These are phyloP conservation scores for Liquidambar formosana DNA, from an alignment of 164 flowering plant species.

Conservation along the genomic window DNA sequence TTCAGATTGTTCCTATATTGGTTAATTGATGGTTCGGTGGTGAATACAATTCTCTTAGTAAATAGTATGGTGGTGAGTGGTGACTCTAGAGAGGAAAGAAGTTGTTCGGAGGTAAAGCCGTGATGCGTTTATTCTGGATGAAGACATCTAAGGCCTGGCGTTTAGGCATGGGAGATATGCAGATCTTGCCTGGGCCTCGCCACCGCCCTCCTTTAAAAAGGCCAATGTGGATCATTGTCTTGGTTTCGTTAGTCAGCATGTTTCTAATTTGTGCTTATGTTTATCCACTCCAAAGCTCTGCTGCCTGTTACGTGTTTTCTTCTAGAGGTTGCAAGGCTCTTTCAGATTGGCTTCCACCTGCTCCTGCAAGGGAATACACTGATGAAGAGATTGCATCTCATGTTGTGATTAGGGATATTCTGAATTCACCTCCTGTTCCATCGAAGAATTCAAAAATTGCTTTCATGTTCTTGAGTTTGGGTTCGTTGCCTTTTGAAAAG, in stretches of 20 bases:
- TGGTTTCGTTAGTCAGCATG: slow-evolving; percentile 68
- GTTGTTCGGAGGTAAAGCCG: slow-evolving; percentile 8
- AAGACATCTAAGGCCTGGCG: slow-evolving; percentile 67
- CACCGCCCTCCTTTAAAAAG: slow-evolving; percentile 69
- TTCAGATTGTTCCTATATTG: neutral
- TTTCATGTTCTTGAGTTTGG: slow-evolving; percentile 85
- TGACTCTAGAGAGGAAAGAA: neutral
- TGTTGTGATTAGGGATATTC: slow-evolving; percentile 68
- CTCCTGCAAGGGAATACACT: slow-evolving; percentile 63
- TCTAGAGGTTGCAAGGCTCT: slow-evolving; percentile 61
- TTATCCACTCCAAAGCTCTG: slow-evolving; percentile 61
- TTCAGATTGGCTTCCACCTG: slow-evolving; percentile 78
- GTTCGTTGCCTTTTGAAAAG: slow-evolving; percentile 85
- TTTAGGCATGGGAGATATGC: slow-evolving; percentile 64
- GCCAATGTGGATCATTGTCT: slow-evolving; percentile 81
- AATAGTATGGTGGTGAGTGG: neutral
- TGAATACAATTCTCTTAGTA: neutral
- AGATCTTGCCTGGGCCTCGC: slow-evolving; percentile 65
- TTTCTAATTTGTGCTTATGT: slow-evolving; percentile 75
- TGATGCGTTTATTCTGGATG: slow-evolving; percentile 49
- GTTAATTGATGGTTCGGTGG: slow-evolving; percentile 7
- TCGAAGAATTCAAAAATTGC: slow-evolving; percentile 75
- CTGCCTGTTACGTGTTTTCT: slow-evolving; percentile 71
- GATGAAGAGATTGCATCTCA: slow-evolving; percentile 86
- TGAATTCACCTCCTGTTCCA: slow-evolving; percentile 45